Evolutionary conservation across 306 rosid species (phyloP), one percentile per base, ranked within the genome.

Genomic region (Acacia melanoxylon): DNA sequence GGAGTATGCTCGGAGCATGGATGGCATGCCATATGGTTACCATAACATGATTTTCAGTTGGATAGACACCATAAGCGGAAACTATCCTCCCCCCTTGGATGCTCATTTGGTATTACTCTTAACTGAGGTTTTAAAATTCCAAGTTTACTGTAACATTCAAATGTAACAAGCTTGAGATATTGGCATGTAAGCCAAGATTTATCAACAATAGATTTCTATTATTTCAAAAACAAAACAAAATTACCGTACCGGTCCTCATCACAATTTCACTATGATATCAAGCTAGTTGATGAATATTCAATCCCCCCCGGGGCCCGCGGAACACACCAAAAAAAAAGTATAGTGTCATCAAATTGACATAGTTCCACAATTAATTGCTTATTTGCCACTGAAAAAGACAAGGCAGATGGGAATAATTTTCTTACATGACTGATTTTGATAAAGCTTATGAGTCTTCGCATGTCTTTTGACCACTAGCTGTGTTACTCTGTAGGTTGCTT

Each of bases 71-170:
- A 62, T 84, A 68, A 81, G 12, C 6, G 91, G 75, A 46, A 96
- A 96, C 83, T 96, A 92, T 85, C 99, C 99, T 24, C 98, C 99
- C 44, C 99, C 99, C 20, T 86, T 96, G 89, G 99, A 96, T 89
- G 92, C 99, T 77, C 93, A 96, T 84, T 37, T 91, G 97, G 99
- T 95, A 92, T 68, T 72, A 37, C 49, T 84, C 75, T 22, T 45
- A 74, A 65, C 44, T 40, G 29, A 9, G 14, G 17, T 78, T 83
- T 61, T 72, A 54, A 49, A 78, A 42, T 62, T 63, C 49, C n/a
- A 44, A 19, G 82, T 78, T 72, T 78, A 56, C 78, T 16, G 41
- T 69, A 24, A 37, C 37, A 48, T 44, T 75, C 27, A 33, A 44
- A 44, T 84, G 72, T 79, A 56, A 68, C 41, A 25, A 20, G 41